Base-by-base conservation (phyloP, 2,329 filamentous ascomycete genomes). In the Pestalotiopsis fici region DNA sequence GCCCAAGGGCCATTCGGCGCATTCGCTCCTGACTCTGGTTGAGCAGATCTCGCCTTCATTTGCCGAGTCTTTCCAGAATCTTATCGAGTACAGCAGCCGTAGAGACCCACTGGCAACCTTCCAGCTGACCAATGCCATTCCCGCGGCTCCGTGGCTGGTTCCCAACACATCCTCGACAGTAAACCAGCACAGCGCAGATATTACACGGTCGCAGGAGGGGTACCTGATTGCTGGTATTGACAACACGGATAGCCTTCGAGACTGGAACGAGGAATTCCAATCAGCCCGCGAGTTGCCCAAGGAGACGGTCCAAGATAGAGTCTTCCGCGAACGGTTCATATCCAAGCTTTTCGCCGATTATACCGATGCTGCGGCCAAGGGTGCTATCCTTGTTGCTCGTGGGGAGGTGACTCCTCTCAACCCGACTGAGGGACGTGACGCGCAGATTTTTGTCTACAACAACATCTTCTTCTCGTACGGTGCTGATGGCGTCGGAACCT, bases 381-480 rank as follows among this genome's bases (percentile, higher is more conserved):
- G 96, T 69, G 95, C 96, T 37, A 93, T 98, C 59, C 85, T 98
- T 72, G 95, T 99, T 65, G 95, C 95, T 27, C 89, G 93, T 67
- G 96, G 96, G 65, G 96, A 99, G 79, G 92, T 99, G 70, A 91
- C 94, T 23, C 94, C 96, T 6, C 83, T 99, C 65, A 99, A 99
- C 82, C 97, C 96, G 6, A 98, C 95, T 0, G 96, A 99, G 82
- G 90, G 87, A 70, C 89, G 87, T 72, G 95, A 99, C 78, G 96
- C 96, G 3, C 96, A 99, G 79, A 99, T 99, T 71, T 99, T 97
- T 76, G 95, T 99, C 27, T 98, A 98, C 85, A 98, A 98, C 86
- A 99, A 99, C 81, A 94, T 99, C 72, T 99, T 99, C 85, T 99
- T 97, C 85, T 98, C 96, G 0, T 98, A 98, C 74, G 96, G 96